phyloP scores from a whole-genome alignment of 2,329 filamentous ascomycete genomes.

The Xylariaceae sp. region DNA sequence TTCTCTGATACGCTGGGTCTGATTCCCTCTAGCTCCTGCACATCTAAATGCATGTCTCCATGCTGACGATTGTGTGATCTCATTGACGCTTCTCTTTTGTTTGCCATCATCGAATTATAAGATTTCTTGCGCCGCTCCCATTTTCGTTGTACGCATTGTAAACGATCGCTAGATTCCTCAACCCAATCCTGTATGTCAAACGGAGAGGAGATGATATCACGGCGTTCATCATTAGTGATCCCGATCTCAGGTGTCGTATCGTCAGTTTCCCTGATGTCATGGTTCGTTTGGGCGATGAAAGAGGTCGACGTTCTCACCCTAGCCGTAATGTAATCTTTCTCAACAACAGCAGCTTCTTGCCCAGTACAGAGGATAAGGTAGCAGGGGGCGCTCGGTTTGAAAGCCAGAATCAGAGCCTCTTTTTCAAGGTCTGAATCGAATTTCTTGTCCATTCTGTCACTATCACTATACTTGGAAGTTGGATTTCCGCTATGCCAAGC shows the following conservation, averaged over 20 bases:
- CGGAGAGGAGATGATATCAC: constrained; percentile 6
- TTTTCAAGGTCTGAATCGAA: constrained; percentile 3
- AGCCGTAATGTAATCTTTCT: constrained; percentile 50
- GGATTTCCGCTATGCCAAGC: background rate
- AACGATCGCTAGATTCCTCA: constrained; percentile 28
- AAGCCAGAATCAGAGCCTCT: constrained; percentile 27
- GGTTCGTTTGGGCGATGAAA: constrained; percentile 55
- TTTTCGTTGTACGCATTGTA: constrained; percentile 31
- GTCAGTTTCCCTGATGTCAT: constrained; percentile 36
- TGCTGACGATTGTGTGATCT: too few species aligned
- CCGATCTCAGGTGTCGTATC: constrained; percentile 2
- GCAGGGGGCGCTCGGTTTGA: constrained; percentile 44
- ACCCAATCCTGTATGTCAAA: constrained; percentile 22
- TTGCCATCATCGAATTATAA: constrained; percentile 2
- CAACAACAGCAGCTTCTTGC: constrained; percentile 40
- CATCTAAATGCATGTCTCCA: too few species aligned
- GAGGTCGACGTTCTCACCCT: constrained; percentile 37
- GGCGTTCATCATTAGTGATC: background rate
- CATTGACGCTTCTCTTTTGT: background rate
- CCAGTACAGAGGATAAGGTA: constrained; percentile 55
- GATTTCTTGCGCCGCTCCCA: constrained; percentile 27
- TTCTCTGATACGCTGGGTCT: constrained; percentile 24
- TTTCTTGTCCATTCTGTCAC: background rate
- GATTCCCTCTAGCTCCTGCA: constrained; percentile 10
- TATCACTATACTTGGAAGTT: background rate